Evolutionary conservation across 148 eudicot genomes (phyloP), one percentile per base, ranked within the genome.

Genomic region (Rhododendron mucronatum): DNA sequence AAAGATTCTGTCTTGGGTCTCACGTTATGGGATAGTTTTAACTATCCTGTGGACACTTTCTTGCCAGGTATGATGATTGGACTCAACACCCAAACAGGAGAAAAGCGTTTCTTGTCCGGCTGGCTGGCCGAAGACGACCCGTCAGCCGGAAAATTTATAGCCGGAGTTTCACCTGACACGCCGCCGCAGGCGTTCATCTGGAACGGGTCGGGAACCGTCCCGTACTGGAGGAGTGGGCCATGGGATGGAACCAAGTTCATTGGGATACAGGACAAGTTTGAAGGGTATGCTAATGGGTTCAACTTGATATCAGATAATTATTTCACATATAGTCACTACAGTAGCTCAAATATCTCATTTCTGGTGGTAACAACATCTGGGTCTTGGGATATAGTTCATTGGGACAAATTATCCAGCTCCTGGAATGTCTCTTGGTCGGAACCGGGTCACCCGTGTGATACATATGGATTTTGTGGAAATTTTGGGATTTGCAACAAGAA

Each of bases 171-270:
- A 21, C 14, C 33, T 1, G 37, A 65, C 9, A n/a, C 33, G 13
- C 75, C 76, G 3, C 78, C 75, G 13, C 76, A 59, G 67, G 65
- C 2, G 11, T 48, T 85, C 13, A 23, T 28, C 2, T 80, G 87
- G 87, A 80, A 30, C 6, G 55, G 26, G 4, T 45, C 67, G 1
- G 23, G 9, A 3, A 30, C 78, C 7, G 23, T 14, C 12, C 78
- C 59, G 2, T 65, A 65, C 45, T 85, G 87, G 83, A 63, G 26
- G 20, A 44, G 63, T 48, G 84, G 87, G 13, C 87, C 78, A 10
- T 85, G 87, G 87, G 23, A 80, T 47, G 87, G 76, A 10, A 20
- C 15, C 41, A 78, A n/a, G 14, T 85, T 85, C 73, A 55, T 44
- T 14, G 81, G 81, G 9, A 35, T 57, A 21, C 67, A 47, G 15